Conservation (phyloP, 2,329 filamentous ascomycete genomes). For the Talaromyces sp. region DNA sequence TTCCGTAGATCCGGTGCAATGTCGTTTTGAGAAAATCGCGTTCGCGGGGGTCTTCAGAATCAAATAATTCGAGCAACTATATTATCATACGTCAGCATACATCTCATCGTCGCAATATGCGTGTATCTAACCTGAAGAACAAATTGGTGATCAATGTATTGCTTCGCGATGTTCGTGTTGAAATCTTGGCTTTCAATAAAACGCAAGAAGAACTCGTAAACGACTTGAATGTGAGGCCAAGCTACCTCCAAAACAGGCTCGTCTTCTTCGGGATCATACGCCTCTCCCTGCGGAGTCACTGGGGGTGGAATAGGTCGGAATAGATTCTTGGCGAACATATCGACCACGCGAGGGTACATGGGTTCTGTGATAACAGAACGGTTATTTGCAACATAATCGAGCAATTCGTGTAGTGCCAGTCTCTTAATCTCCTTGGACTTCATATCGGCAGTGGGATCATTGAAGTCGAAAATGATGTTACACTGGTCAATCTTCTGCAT, state of each 20-base stretch:
- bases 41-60: slow-evolving; percentile 95
- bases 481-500: slow-evolving; percentile 99
- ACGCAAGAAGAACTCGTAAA: slow-evolving; percentile 97
- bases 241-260: slow-evolving; percentile 97
- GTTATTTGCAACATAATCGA: slow-evolving; percentile 98
- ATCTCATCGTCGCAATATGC: not conserved
- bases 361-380: slow-evolving; percentile 96
- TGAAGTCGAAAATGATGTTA: slow-evolving; percentile 99
- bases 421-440: slow-evolving; percentile 99
- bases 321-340: slow-evolving; percentile 99
- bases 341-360: slow-evolving; percentile 97
- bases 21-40: slow-evolving; percentile 98
- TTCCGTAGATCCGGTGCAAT: slow-evolving; percentile 95
- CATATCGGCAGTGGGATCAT: slow-evolving; percentile 96
- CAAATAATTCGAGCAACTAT: slow-evolving; percentile 90
- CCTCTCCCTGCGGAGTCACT: slow-evolving; percentile 95
- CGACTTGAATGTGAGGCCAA: slow-evolving; percentile 98
- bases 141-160: slow-evolving; percentile 97
- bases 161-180: slow-evolving; percentile 99
- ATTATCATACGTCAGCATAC: slow-evolving; percentile 16
- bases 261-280: slow-evolving; percentile 97
- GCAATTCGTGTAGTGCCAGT: slow-evolving; percentile 86
- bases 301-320: slow-evolving; percentile 96
- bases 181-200: slow-evolving; percentile 99
- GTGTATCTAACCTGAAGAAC: slow-evolving; percentile 66